Percentiles rank a stretch among this genome's conserved stretches.
These are phyloP conservation scores for Aspergillus campestris DNA, from an alignment of 495 filamentous ascomycete species.

Conservation along the genomic window DNA sequence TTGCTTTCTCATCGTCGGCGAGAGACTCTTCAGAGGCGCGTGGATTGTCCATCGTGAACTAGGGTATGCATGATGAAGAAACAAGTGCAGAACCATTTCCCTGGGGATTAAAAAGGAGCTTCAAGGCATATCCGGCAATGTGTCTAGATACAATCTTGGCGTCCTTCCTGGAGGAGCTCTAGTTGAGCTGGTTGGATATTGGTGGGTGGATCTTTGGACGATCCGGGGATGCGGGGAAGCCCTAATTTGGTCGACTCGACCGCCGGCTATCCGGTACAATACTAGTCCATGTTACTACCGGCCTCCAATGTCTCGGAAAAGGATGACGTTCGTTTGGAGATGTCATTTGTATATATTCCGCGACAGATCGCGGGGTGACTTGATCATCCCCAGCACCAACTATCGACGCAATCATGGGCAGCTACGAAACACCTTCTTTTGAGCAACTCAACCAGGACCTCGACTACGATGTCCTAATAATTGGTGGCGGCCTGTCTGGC, in stretches of 20 bases:
- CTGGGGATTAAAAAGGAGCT: too few species aligned
- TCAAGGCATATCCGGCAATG: too few species aligned
- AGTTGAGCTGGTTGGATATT: constrained; percentile 4
- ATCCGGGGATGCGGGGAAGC: too few species aligned
- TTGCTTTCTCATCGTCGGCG: constrained; percentile 8
- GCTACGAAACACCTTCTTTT: constrained; percentile 2
- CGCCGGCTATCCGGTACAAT: too few species aligned
- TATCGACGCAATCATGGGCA: constrained; percentile 3
- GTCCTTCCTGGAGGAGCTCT: not conserved
- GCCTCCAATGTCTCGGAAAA: not conserved
- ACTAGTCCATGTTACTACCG: not conserved
- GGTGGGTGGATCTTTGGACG: not conserved
- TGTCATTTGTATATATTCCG: not conserved
- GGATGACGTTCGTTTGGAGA: too few species aligned
- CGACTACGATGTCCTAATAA: constrained; percentile 37
- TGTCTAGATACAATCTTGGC: not conserved
- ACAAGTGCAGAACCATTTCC: too few species aligned
- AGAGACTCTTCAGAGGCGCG: constrained; percentile 5
- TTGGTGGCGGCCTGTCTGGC: constrained; percentile 44
- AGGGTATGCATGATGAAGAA: not conserved
- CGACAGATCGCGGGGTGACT: too few species aligned
- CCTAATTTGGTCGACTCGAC: too few species aligned
- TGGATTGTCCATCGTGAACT: constrained; percentile 1
- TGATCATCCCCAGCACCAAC: not conserved
- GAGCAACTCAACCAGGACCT: constrained; percentile 3